phyloP scores from a whole-genome alignment of 176 grass and related monocot genomes.

The Triticum monococcum region DNA sequence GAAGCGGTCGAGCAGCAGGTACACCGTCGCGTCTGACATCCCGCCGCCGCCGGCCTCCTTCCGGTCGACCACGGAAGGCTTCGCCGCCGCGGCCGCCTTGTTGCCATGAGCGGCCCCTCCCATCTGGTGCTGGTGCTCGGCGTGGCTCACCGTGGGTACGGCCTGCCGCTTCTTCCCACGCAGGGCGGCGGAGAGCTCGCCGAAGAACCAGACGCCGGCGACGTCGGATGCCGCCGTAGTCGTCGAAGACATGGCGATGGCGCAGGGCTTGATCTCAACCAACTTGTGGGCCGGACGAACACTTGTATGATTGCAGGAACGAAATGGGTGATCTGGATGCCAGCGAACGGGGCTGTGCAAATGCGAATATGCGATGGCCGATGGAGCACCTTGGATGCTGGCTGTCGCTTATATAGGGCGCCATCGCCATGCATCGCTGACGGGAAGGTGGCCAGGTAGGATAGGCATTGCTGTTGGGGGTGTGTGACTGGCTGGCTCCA shows the following conservation, averaged over 20 bases:
- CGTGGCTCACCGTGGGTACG: not conserved
- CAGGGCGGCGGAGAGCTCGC: constrained; percentile 30
- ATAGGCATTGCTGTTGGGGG: not conserved
- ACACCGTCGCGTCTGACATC: constrained; percentile 63
- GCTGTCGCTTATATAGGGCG: not conserved
- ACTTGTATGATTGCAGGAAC: not conserved
- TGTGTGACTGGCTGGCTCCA: not conserved
- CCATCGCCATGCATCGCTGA: not conserved
- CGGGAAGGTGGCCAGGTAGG: not conserved
- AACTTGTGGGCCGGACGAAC: not conserved
- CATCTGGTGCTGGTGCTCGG: not conserved
- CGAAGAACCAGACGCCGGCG: constrained; percentile 29
- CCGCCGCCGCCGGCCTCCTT: not conserved
- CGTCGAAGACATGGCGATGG: constrained; percentile 17
- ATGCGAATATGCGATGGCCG: not conserved
- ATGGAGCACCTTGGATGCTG: not conserved
- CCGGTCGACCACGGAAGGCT: not conserved
- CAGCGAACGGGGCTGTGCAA: not conserved
- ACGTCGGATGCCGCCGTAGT: not conserved
- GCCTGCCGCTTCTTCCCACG: constrained; percentile 9
- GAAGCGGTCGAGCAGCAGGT: constrained; percentile 65
- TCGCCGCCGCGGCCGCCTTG: not conserved
- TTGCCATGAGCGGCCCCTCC: not conserved
- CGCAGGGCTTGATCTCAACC: not conserved
- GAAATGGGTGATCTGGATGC: not conserved